Conservation (phyloP, 2,329 filamentous ascomycete species). For the Ascochyta fabae region DNA sequence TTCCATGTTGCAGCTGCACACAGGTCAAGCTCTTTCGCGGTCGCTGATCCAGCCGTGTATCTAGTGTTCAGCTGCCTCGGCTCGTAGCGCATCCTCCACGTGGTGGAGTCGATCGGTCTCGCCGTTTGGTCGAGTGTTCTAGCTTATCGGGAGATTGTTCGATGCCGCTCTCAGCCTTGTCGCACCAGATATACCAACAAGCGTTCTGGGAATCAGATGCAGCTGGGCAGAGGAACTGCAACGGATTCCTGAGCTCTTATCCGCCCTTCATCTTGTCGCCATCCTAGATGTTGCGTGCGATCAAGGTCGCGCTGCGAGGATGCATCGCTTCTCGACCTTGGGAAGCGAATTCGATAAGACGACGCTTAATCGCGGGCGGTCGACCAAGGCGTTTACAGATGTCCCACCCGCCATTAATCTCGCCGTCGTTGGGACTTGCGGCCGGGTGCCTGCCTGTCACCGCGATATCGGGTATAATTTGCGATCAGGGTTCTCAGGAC, state of each 20-base stretch:
- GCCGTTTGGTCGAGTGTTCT: not conserved
- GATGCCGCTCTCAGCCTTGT: not conserved
- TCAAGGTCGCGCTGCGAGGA: not conserved
- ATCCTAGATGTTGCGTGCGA: not conserved
- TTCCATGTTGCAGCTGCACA: not conserved
- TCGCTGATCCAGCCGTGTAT: not conserved
- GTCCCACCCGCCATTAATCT: not conserved
- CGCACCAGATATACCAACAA: not conserved
- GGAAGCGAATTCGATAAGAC: not conserved
- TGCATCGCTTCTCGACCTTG: not conserved
- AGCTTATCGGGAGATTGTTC: not conserved
- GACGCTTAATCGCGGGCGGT: not conserved
- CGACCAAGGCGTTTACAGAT: not conserved
- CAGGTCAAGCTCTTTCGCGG: too few species aligned
- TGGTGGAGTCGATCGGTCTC: not conserved
- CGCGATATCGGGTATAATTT: not conserved
- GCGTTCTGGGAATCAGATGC: not conserved
- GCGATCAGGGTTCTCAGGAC: not conserved
- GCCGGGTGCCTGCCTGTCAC: not conserved
- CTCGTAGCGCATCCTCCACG: not conserved
- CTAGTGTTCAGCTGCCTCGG: not conserved
- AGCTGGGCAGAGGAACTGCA: not conserved
- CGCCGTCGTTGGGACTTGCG: not conserved
- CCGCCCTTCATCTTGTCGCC: not conserved
- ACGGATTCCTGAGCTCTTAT: too few species aligned